phyloP scores from a whole-genome alignment of 345 rosid genomes.

The Anacardium occidentale region DNA sequence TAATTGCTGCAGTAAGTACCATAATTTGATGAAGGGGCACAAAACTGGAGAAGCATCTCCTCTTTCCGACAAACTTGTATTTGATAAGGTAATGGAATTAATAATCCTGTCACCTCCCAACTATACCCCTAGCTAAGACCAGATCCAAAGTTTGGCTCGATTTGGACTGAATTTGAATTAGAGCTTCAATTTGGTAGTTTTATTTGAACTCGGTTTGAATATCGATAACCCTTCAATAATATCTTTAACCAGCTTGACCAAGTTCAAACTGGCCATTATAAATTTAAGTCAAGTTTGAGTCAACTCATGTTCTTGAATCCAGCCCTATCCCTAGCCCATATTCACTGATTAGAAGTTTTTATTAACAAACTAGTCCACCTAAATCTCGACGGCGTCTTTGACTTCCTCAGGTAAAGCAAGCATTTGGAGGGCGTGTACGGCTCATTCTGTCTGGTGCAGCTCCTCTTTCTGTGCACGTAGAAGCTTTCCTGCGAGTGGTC shows the following conservation, averaged over 20 bases:
- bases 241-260: no score
- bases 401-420: conserved; percentile 73
- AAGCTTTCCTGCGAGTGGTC: conserved; percentile 87
- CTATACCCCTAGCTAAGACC: no score
- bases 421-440: conserved; percentile 89
- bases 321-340: no score
- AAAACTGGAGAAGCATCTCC: conserved; percentile 75
- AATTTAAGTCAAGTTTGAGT: no score
- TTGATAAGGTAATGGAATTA: conserved; percentile 57
- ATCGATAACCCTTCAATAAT: no score
- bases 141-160: no score
- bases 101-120: background rate
- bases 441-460: conserved; percentile 93
- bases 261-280: no score
- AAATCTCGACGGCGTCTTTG: conserved; percentile 3
- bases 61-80: conserved; percentile 79
- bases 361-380: conserved; percentile 6
- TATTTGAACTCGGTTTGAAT: no score
- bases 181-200: no score
- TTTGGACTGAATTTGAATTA: no score
- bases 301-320: no score
- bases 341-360: background rate
- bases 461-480: conserved; percentile 84
- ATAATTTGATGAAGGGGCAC: conserved; percentile 61
- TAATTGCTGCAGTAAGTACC: conserved; percentile 55